A percentile compares a stretch with the other conserved stretches of the same genome.
These are phyloP conservation scores for Thuidium tamariscinum DNA, from an alignment of 225 moss, liverwort and hornwort species.

Conservation along the genomic window DNA sequence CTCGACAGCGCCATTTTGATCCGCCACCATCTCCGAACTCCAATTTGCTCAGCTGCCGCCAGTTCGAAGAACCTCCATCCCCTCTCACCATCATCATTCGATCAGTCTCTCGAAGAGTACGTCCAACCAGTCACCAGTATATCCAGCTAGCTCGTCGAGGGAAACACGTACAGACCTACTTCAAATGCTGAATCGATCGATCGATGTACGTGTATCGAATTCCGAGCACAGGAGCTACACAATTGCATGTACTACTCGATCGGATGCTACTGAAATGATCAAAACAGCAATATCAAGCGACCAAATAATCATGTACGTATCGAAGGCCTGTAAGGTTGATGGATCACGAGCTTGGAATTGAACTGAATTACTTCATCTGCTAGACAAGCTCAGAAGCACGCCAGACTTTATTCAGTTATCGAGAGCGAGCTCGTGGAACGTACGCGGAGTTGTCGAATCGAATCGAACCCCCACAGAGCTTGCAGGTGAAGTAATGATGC, in stretches of 20 bases:
- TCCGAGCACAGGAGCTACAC: no score
- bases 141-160: background rate
- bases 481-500: background rate
- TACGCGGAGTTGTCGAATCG: background rate
- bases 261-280: background rate
- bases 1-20: conserved; percentile 7
- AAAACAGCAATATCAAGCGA: background rate
- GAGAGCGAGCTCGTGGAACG: background rate
- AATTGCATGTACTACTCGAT: background rate
- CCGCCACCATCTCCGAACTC: conserved; percentile 11
- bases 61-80: background rate
- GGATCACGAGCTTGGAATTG: background rate
- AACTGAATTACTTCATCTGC: background rate
- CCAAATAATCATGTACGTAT: background rate
- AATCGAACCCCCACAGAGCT: background rate
- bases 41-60: background rate
- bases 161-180: background rate
- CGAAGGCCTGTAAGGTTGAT: no score
- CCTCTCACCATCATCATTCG: background rate
- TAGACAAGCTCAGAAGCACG: background rate
- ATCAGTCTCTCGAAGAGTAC: background rate
- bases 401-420: background rate
- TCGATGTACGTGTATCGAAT: no score
- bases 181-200: background rate
- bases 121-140: background rate